These are phyloP conservation scores for Penicillium sp. DNA, from an alignment of 2,329 filamentous ascomycete genomes.

Conservation along the genomic window DNA sequence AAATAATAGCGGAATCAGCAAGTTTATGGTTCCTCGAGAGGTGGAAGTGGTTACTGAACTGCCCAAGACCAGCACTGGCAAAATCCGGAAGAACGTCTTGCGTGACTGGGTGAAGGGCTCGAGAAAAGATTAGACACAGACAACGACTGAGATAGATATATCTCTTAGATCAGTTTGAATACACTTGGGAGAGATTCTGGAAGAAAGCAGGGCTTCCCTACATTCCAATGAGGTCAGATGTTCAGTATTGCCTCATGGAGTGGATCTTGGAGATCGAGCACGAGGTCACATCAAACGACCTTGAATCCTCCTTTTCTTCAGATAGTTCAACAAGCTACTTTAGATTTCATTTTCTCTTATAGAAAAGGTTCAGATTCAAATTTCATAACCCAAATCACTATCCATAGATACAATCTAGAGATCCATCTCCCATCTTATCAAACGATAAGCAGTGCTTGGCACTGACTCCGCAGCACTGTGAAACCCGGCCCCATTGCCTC, in stretches of 20 bases:
- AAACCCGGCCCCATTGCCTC: conserved; percentile 23
- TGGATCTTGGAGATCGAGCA: conserved; percentile 7
- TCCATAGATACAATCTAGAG: background rate
- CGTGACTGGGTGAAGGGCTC: conserved; percentile 73
- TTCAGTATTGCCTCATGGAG: background rate
- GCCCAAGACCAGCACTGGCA: conserved; percentile 96
- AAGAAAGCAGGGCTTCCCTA: background rate
- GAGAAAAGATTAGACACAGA: conserved; percentile 17
- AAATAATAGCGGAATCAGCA: conserved; percentile 73
- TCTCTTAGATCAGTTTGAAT: background rate
- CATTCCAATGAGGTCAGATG: conserved; percentile 11
- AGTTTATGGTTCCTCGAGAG: conserved; percentile 79
- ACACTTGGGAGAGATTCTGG: background rate
- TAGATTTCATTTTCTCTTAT: background rate
- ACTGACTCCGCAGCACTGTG: conserved; percentile 22
- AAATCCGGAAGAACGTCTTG: conserved; percentile 92
- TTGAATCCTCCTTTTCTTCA: background rate
- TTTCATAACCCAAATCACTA: background rate
- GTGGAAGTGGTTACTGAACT: conserved; percentile 80
- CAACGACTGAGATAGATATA: background rate
- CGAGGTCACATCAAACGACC: conserved; percentile 13
- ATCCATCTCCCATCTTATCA: conserved; percentile 18
- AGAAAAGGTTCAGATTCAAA: background rate
- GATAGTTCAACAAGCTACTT: background rate
- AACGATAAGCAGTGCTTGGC: conserved; percentile 24